Percentiles rank a stretch among this genome's conserved stretches.
Conservation (phyloP, 352 stramenopile species). For the Aphanomyces invadans region DNA sequence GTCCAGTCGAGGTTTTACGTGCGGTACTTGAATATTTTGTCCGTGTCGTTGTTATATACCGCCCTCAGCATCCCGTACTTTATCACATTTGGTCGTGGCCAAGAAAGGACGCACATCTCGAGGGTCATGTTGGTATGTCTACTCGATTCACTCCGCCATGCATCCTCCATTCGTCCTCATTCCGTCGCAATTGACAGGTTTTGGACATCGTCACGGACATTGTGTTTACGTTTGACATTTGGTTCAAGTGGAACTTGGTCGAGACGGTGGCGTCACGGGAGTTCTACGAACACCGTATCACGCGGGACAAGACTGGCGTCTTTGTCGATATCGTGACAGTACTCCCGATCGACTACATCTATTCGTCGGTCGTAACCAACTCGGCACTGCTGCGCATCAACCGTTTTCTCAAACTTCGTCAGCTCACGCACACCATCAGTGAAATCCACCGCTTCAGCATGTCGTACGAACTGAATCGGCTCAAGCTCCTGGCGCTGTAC, state of each 20-base stretch:
- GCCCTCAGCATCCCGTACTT: conserved; percentile 51
- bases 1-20: conserved; percentile 16
- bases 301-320: background rate
- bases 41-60: conserved; percentile 34
- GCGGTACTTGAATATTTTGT: conserved; percentile 15
- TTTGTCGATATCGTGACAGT: conserved; percentile 9
- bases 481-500: conserved; percentile 29
- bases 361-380: background rate
- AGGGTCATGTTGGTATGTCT: conserved; percentile 33
- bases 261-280: conserved; percentile 22
- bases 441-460: conserved; percentile 25
- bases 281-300: conserved; percentile 13
- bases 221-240: conserved; percentile 24
- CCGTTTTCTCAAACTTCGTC: conserved; percentile 21
- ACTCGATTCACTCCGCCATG: background rate
- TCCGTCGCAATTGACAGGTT: background rate
- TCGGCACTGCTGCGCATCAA: conserved; percentile 16
- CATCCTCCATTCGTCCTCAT: conserved; percentile 34
- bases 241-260: conserved; percentile 14
- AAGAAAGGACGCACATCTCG: conserved; percentile 29
- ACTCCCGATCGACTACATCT: conserved; percentile 15
- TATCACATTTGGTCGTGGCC: conserved; percentile 63
- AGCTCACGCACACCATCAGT: conserved; percentile 19
- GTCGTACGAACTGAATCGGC: conserved; percentile 18
- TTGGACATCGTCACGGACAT: conserved; percentile 12